Evolutionary conservation across 2,329 filamentous ascomycete genomes (phyloP).

Genomic region (Beauveria bassiana): DNA sequence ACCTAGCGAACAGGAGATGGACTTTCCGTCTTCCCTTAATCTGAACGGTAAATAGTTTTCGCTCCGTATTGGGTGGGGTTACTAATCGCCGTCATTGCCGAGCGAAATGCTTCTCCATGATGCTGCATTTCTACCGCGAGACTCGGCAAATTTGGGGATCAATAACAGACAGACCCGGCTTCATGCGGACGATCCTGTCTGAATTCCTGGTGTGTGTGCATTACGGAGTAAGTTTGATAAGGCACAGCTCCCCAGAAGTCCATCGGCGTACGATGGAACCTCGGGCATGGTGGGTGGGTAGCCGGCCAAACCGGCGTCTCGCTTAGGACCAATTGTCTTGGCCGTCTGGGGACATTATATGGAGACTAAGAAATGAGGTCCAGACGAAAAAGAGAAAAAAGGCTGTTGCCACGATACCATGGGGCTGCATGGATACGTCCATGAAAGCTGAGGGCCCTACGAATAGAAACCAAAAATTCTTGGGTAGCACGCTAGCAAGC

Average conservation of each 20-base stretch:
- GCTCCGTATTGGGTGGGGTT: neutral
- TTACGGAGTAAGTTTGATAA: neutral
- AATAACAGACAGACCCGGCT: neutral
- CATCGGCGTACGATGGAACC: neutral
- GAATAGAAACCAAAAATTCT: neutral
- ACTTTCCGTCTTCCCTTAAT: neutral
- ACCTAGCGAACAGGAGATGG: neutral
- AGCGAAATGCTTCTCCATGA: neutral
- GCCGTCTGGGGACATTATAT: neutral
- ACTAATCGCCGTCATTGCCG: neutral
- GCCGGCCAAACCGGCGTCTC: neutral
- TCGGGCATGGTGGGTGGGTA: neutral
- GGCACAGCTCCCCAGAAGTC: neutral
- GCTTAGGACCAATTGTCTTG: neutral
- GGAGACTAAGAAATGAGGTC: neutral
- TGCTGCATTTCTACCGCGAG: neutral
- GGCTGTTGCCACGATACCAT: too few relatives aligned
- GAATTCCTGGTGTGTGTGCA: neutral
- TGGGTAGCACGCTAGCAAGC: too few relatives aligned
- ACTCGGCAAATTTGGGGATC: neutral
- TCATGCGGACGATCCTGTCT: neutral
- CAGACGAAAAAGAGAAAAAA: neutral
- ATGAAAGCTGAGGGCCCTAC: too few relatives aligned
- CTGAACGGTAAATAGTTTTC: neutral
- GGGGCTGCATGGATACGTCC: too few relatives aligned